A percentile compares a stretch with the other conserved stretches of the same genome.
Evolutionary conservation across 1,284 basidiomycete species (phyloP).

Genomic region (Trametes pubescens): DNA sequence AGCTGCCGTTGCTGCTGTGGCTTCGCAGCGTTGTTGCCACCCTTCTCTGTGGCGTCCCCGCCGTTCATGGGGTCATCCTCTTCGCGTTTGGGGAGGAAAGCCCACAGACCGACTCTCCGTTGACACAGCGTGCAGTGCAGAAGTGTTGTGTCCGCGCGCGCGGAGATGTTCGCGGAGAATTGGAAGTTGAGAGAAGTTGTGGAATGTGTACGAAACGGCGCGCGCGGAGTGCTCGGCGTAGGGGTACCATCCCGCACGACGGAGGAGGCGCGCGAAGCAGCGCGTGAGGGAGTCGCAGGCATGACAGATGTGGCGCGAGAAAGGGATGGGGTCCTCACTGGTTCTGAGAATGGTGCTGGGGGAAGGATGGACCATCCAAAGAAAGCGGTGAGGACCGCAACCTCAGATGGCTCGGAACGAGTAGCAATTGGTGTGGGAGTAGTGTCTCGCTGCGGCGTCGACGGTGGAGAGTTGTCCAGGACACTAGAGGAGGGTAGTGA

Average conservation of each 20-base stretch:
- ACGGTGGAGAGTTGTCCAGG: constrained; percentile 16
- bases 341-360: constrained; percentile 43
- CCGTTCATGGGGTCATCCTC: constrained; percentile 24
- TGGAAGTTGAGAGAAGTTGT: constrained; percentile 17
- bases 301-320: constrained; percentile 50
- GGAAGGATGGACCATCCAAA: constrained; percentile 74
- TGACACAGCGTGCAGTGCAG: constrained; percentile 76
- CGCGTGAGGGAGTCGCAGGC: constrained; percentile 48
- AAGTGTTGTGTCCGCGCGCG: constrained; percentile 53
- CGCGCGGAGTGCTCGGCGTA: constrained; percentile 29
- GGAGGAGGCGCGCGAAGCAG: constrained; percentile 55
- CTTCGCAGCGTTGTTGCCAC: constrained; percentile 15
- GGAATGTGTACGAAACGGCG: constrained; percentile 18
- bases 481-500: constrained; percentile 29
- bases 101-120: constrained; percentile 80
- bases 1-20: constrained; percentile 59
- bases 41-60: constrained; percentile 3
- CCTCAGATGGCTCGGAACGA: constrained; percentile 54
- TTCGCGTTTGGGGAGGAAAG: constrained; percentile 53
- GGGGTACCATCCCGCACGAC: constrained; percentile 42
- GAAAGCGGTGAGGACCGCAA: constrained; percentile 65
- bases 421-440: constrained; percentile 9
- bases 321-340: constrained; percentile 47
- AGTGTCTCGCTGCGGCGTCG: constrained; percentile 18
- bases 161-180: constrained; percentile 35